Conservation (phyloP, 2,329 filamentous ascomycete genomes). For the Calycina herbarum region DNA sequence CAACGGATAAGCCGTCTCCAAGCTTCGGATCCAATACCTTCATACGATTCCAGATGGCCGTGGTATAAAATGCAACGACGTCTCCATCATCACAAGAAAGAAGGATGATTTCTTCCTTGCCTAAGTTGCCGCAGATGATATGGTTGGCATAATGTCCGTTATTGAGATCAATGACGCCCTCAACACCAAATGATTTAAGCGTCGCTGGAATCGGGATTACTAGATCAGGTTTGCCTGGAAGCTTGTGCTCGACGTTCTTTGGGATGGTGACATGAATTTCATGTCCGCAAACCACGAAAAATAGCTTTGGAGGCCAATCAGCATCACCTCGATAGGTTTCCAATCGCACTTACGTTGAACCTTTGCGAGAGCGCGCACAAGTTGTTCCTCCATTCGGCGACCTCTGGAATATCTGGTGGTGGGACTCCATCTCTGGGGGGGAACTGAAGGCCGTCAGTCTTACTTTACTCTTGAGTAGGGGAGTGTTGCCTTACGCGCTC, state of each 20-base stretch:
- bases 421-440: background rate
- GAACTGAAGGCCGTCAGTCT: slow-evolving; percentile 9
- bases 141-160: slow-evolving; percentile 66
- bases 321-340: background rate
- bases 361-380: slow-evolving; percentile 58
- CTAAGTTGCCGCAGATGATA: slow-evolving; percentile 67
- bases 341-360: slow-evolving; percentile 50
- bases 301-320: slow-evolving; percentile 46
- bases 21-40: background rate
- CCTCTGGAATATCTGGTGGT: slow-evolving; percentile 4
- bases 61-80: slow-evolving; percentile 67
- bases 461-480: background rate
- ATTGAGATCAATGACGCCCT: slow-evolving; percentile 53
- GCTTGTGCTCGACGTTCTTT: slow-evolving; percentile 47
- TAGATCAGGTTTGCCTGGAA: slow-evolving; percentile 51
- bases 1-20: background rate
- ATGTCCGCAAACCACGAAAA: slow-evolving; percentile 59
- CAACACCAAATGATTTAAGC: slow-evolving; percentile 45
- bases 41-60: slow-evolving; percentile 21
- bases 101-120: slow-evolving; percentile 67
- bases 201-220: slow-evolving; percentile 47
- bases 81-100: slow-evolving; percentile 74
- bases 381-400: slow-evolving; percentile 49
- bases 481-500: slow-evolving; percentile 16
- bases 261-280: slow-evolving; percentile 58